Percentiles rank a stretch among this genome's conserved stretches.
Conservation (phyloP, 2,329 filamentous ascomycete species). For the Neonectria hederae region DNA sequence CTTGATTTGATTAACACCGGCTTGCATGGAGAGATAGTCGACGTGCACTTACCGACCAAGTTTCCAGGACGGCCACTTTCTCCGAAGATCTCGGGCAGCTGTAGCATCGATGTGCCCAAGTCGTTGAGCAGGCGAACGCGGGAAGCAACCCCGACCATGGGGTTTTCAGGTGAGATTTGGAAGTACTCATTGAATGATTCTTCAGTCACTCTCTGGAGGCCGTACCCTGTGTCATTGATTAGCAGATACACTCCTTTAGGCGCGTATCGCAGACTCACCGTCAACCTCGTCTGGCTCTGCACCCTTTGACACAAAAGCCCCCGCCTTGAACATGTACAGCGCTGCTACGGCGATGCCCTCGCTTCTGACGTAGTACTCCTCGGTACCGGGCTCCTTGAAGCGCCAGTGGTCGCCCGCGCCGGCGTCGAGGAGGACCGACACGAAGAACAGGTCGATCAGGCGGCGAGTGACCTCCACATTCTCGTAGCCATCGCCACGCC, state of each 20-base stretch:
- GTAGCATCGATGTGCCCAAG: slow-evolving; percentile 53
- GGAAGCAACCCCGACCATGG: slow-evolving; percentile 56
- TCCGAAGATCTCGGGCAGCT: slow-evolving; percentile 52
- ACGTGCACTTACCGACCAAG: slow-evolving; percentile 52
- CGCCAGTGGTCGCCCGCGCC: slow-evolving; percentile 61
- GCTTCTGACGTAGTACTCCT: slow-evolving; percentile 51
- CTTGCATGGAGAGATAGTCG: fast-evolving
- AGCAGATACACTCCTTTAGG: no score
- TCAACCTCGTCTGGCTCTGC: slow-evolving; percentile 43
- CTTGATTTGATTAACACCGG: slow-evolving; percentile 37
- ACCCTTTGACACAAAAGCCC: slow-evolving; percentile 47
- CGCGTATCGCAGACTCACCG: slow-evolving; percentile 37
- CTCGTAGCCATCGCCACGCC: slow-evolving; percentile 52
- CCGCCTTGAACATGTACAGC: slow-evolving; percentile 58
- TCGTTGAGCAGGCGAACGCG: slow-evolving; percentile 53
- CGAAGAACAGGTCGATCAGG: slow-evolving; percentile 68
- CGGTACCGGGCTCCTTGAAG: slow-evolving; percentile 52
- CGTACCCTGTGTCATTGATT: slow-evolving; percentile 40
- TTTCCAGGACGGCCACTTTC: slow-evolving; percentile 54
- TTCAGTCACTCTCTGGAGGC: slow-evolving; percentile 46
- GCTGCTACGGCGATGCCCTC: slow-evolving; percentile 62
- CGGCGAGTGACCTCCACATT: slow-evolving; percentile 59
- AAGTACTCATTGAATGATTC: slow-evolving; percentile 50
- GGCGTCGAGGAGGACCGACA: slow-evolving; percentile 67
- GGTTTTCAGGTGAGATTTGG: slow-evolving; percentile 55